phyloP scores from a whole-genome alignment of 345 rosid species.

The Toxicodendron radicans region DNA sequence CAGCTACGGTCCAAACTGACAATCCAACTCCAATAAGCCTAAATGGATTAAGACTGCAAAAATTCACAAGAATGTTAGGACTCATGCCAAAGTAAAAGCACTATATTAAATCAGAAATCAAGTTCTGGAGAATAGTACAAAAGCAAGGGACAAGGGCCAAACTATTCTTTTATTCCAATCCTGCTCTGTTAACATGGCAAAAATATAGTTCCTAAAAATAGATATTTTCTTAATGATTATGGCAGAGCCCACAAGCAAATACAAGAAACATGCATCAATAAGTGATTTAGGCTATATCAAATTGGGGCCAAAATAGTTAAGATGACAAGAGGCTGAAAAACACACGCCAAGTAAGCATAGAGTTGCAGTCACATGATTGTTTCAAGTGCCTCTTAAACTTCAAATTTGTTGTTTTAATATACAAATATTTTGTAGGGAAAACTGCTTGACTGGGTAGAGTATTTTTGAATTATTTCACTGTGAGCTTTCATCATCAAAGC shows the following conservation, averaged over 20 bases:
- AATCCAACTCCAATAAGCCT: constrained; percentile 94
- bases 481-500: neutral
- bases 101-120: neutral
- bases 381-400: neutral
- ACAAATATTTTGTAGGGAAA: neutral
- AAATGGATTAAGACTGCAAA: constrained; percentile 82
- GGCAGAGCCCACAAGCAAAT: neutral
- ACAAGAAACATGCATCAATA: neutral
- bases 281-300: neutral
- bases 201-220: neutral
- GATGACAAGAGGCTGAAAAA: neutral
- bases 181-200: neutral
- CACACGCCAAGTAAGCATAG: neutral
- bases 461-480: neutral
- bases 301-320: neutral
- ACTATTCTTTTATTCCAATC: neutral
- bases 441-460: neutral
- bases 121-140: neutral
- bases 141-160: constrained; percentile 5
- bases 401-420: neutral
- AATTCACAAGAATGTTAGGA: constrained; percentile 21
- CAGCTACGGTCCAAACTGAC: constrained; percentile 82
- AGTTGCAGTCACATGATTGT: neutral
- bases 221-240: neutral
- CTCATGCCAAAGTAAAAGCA: neutral